Conservation (phyloP, 1,139 yeast genomes). For the Candida tetrigidarum region DNA sequence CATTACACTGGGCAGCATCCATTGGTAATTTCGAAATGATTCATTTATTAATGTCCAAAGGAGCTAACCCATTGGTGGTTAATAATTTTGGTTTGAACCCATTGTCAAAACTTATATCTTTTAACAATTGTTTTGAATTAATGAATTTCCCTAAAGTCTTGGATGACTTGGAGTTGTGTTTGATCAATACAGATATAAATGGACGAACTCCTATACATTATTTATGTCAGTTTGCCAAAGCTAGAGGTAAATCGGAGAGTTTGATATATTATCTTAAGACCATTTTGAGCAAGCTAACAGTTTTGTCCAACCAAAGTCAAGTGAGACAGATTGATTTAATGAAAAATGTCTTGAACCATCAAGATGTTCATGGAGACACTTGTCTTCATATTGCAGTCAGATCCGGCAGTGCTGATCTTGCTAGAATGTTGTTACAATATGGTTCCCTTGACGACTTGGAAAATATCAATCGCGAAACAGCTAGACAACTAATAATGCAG, state of each 20-base stretch:
- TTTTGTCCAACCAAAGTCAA: slow-evolving; percentile 32
- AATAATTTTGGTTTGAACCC: slow-evolving; percentile 85
- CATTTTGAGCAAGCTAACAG: slow-evolving; percentile 41
- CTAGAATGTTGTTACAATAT: slow-evolving; percentile 40
- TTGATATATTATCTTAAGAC: slow-evolving; percentile 42
- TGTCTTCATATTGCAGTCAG: slow-evolving; percentile 67
- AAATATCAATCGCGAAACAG: slow-evolving; percentile 45
- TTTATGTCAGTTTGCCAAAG: slow-evolving; percentile 62
- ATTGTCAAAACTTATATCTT: slow-evolving; percentile 78
- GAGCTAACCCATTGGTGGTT: slow-evolving; percentile 77
- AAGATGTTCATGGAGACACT: slow-evolving; percentile 71
- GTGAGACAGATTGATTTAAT: slow-evolving; percentile 48
- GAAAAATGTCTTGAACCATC: slow-evolving; percentile 67
- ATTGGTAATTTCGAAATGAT: slow-evolving; percentile 81
- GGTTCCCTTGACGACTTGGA: slow-evolving; percentile 54
- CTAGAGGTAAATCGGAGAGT: slow-evolving; percentile 50
- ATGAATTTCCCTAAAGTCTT: slow-evolving; percentile 74
- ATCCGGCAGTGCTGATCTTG: slow-evolving; percentile 42
- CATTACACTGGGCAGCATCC: slow-evolving; percentile 97
- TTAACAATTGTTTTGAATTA: slow-evolving; percentile 85
- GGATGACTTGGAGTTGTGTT: slow-evolving; percentile 69
- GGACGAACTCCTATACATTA: slow-evolving; percentile 79
- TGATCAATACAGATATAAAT: slow-evolving; percentile 71
- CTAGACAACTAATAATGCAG: slow-evolving; percentile 35
- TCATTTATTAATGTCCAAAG: slow-evolving; percentile 67